Evolutionary conservation across 2,329 filamentous ascomycete species (phyloP).

Genomic region (Aureobasidium sp.): DNA sequence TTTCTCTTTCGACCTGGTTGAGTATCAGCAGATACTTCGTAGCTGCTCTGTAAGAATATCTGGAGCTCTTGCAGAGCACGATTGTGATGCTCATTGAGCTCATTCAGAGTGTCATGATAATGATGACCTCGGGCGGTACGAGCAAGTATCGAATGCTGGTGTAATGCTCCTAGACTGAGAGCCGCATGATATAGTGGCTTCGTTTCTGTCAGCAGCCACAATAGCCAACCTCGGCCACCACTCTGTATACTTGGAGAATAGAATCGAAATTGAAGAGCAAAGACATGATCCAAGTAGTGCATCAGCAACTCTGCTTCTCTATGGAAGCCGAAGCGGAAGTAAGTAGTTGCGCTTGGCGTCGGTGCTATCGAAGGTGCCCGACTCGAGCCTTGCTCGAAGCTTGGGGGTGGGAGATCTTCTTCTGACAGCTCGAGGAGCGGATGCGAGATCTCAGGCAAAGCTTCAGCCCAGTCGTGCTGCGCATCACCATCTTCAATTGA

Average conservation of each 20-base stretch:
- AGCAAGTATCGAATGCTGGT: slow-evolving; percentile 13
- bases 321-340: not conserved
- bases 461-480: not conserved
- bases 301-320: slow-evolving; percentile 14
- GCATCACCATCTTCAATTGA: not conserved
- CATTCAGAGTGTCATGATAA: slow-evolving; percentile 7
- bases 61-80: slow-evolving; percentile 15
- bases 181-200: slow-evolving; percentile 13
- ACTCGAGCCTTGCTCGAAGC: not conserved
- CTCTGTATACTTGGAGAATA: not conserved
- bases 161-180: slow-evolving; percentile 9
- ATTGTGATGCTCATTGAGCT: slow-evolving; percentile 13
- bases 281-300: slow-evolving; percentile 16
- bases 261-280: slow-evolving; percentile 13
- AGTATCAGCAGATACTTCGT: not conserved
- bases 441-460: not conserved
- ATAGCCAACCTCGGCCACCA: slow-evolving; percentile 13
- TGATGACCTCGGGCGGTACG: not conserved
- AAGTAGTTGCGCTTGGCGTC: not conserved
- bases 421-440: not conserved
- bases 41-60: slow-evolving; percentile 14
- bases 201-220: slow-evolving; percentile 12
- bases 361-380: not conserved
- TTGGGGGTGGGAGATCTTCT: not conserved
- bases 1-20: not conserved